Conservation (phyloP, 225 moss, liverwort and hornwort genomes). For the Straminergon stramineum region DNA sequence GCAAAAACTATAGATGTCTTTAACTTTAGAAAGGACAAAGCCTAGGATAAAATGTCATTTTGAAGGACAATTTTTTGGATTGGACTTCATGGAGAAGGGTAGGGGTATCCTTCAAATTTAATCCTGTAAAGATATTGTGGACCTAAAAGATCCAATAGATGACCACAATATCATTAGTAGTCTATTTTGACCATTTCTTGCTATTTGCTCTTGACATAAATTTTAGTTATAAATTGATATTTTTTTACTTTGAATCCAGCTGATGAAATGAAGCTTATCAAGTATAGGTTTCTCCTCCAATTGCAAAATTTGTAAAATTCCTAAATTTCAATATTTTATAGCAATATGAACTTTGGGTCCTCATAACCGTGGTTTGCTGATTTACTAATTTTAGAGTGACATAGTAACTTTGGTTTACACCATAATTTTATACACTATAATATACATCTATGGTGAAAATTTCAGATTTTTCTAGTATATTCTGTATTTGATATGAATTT, state of each 20-base stretch:
- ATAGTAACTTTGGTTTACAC: rapidly evolving
- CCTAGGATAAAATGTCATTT: background rate
- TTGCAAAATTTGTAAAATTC: background rate
- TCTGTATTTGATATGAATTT: background rate
- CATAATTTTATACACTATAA: background rate
- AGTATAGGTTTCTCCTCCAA: background rate
- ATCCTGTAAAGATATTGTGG: rapidly evolving
- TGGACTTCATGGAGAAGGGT: background rate
- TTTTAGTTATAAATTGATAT: no score
- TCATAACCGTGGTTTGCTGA: no score
- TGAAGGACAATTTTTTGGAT: background rate
- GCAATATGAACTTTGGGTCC: rapidly evolving
- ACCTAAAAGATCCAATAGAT: background rate
- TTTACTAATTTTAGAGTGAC: background rate
- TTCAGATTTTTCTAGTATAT: background rate
- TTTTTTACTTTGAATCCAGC: background rate
- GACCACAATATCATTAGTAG: no score
- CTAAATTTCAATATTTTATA: background rate
- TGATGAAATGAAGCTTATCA: background rate
- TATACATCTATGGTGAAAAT: background rate
- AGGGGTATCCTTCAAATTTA: background rate
- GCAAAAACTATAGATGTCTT: background rate
- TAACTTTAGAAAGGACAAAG: rapidly evolving
- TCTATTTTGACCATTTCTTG: background rate
- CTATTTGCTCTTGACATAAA: background rate